phyloP scores from a whole-genome alignment of 805 yeast species.

The Schwanniomyces pseudopolymorphus region DNA sequence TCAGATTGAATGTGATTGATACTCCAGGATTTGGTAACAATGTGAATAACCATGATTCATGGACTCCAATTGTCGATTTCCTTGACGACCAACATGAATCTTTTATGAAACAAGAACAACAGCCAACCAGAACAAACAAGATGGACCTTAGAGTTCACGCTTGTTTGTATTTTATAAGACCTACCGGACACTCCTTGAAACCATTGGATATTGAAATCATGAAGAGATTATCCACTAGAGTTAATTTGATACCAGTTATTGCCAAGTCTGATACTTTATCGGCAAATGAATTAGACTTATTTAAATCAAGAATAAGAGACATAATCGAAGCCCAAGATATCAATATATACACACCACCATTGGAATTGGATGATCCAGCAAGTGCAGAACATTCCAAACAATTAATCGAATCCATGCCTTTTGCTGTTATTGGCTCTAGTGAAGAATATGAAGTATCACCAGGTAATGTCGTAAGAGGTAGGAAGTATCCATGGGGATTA shows the following conservation, averaged over 20 bases:
- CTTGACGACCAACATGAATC: slow-evolving; percentile 89
- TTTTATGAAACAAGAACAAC: slow-evolving; percentile 90
- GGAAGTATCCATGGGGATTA: slow-evolving; percentile 89
- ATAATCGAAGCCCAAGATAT: slow-evolving; percentile 84
- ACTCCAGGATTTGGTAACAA: slow-evolving; percentile 95
- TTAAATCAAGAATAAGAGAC: slow-evolving; percentile 75
- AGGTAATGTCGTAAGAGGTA: slow-evolving; percentile 69
- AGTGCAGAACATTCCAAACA: slow-evolving; percentile 79
- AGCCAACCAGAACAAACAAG: slow-evolving; percentile 65
- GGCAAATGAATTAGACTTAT: slow-evolving; percentile 62
- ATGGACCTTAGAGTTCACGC: slow-evolving; percentile 90
- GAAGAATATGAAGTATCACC: slow-evolving; percentile 61
- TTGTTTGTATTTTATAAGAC: slow-evolving; percentile 85
- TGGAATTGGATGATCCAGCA: slow-evolving; percentile 71
- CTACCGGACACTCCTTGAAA: slow-evolving; percentile 84
- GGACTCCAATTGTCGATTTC: slow-evolving; percentile 86
- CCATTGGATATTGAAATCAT: slow-evolving; percentile 87
- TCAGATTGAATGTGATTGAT: slow-evolving; percentile 79
- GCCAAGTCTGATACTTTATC: slow-evolving; percentile 87
- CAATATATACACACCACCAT: slow-evolving; percentile 79
- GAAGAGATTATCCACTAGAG: slow-evolving; percentile 78
- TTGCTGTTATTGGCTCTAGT: slow-evolving; percentile 79
- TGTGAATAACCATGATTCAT: slow-evolving; percentile 78
- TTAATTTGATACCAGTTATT: slow-evolving; percentile 85
- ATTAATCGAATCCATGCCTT: slow-evolving; percentile 82